Conservation (phyloP, 371 early-diverging fungal genomes). For the Mucor mucedo region DNA sequence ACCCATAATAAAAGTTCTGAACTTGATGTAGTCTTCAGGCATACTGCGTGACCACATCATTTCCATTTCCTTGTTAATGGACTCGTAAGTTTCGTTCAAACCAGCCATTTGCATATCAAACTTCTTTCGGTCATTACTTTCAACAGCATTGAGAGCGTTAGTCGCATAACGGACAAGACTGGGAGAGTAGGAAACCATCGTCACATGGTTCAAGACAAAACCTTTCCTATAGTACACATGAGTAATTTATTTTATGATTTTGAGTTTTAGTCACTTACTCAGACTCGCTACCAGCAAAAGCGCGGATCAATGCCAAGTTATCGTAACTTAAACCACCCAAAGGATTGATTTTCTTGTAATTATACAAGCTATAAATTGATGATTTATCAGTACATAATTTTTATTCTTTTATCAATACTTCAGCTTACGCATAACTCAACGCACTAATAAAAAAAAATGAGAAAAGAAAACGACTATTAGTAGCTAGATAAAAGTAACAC, state of each 20-base stretch:
- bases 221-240: conserved; percentile 65
- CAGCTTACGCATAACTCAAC: conserved; percentile 43
- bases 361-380: conserved; percentile 67
- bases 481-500: neutral
- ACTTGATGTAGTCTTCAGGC: conserved; percentile 79
- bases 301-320: conserved; percentile 77
- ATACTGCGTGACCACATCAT: conserved; percentile 78
- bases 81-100: conserved; percentile 64
- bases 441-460: conserved; percentile 28
- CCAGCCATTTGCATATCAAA: conserved; percentile 66
- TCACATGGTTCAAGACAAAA: conserved; percentile 84
- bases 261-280: conserved; percentile 63
- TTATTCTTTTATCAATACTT: neutral
- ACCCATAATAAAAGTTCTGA: conserved; percentile 91
- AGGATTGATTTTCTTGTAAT: conserved; percentile 75
- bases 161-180: conserved; percentile 65
- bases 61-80: conserved; percentile 79
- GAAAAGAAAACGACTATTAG: conserved; percentile 27
- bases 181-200: conserved; percentile 83
- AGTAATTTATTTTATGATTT: conserved; percentile 59
- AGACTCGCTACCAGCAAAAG: conserved; percentile 73
- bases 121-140: conserved; percentile 52
- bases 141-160: conserved; percentile 63
- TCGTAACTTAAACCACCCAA: conserved; percentile 61
- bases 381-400: neutral